phyloP scores from a whole-genome alignment of 1,139 yeast genomes.

The Scheffersomyces insectosa region DNA sequence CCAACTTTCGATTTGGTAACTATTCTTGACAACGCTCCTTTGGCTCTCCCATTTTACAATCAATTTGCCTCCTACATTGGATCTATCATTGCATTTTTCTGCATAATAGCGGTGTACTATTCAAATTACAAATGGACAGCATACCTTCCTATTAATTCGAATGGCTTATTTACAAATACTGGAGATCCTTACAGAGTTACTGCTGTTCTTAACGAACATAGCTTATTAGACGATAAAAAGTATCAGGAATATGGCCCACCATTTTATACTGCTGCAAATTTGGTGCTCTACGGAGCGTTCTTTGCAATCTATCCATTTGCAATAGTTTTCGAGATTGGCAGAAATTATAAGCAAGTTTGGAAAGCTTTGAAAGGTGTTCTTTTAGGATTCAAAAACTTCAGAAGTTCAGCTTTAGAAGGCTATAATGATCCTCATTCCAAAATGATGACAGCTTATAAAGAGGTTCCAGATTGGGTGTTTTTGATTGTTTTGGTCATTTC shows the following conservation, averaged over 20 bases:
- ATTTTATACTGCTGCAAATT: slow-evolving; percentile 35
- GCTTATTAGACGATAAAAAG: slow-evolving; percentile 14
- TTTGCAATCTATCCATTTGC: slow-evolving; percentile 19
- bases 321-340: slow-evolving; percentile 10
- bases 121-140: slow-evolving; percentile 17
- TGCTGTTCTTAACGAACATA: slow-evolving; percentile 10
- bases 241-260: slow-evolving; percentile 39
- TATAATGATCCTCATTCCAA: slow-evolving; percentile 16
- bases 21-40: slow-evolving; percentile 9
- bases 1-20: slow-evolving; percentile 20
- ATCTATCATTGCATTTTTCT: slow-evolving; percentile 10
- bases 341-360: slow-evolving; percentile 9
- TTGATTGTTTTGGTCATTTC: slow-evolving; percentile 12
- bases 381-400: slow-evolving; percentile 6
- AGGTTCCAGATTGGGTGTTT: slow-evolving; percentile 20
- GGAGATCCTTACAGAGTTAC: slow-evolving; percentile 15
- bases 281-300: slow-evolving; percentile 18
- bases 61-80: slow-evolving; percentile 14
- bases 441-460: slow-evolving; percentile 15
- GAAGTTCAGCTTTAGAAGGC: slow-evolving; percentile 13
- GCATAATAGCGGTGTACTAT: slow-evolving; percentile 16
- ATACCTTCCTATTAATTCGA: slow-evolving; percentile 17
- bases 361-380: slow-evolving; percentile 5
- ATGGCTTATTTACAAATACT: slow-evolving; percentile 13
- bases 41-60: slow-evolving; percentile 14